Evolutionary conservation across 495 filamentous ascomycete genomes (phyloP).

Genomic region (Aspergillus egyptiacus): DNA sequence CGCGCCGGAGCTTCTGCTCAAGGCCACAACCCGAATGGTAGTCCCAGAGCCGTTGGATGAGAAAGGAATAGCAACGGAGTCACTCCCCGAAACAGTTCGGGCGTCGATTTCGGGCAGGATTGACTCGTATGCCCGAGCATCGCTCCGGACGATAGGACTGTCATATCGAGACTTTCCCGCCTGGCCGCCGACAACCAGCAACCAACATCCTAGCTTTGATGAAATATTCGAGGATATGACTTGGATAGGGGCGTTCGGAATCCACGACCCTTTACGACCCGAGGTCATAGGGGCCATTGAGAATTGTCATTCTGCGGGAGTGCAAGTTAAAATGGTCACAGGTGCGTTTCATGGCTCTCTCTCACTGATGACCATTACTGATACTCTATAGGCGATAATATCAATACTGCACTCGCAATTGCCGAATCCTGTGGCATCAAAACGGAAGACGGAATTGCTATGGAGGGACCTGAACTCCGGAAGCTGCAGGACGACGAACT

Average conservation of each 20-base stretch:
- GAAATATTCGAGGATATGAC: conserved; percentile 43
- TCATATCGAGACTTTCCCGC: conserved; percentile 56
- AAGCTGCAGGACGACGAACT: conserved; percentile 64
- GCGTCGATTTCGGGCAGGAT: not conserved
- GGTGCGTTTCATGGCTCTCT: conserved; percentile 41
- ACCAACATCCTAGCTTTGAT: conserved; percentile 51
- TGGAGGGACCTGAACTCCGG: conserved; percentile 82
- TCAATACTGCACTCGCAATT: conserved; percentile 69
- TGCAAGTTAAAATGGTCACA: conserved; percentile 86
- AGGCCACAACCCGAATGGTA: conserved; percentile 42
- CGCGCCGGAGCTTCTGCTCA: conserved; percentile 60
- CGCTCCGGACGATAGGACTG: conserved; percentile 58
- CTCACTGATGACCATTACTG: not conserved
- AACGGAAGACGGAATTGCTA: conserved; percentile 57
- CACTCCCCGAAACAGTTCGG: not conserved
- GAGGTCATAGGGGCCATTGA: conserved; percentile 72
- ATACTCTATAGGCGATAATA: not conserved
- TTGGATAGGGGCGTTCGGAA: conserved; percentile 58
- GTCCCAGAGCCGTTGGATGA: conserved; percentile 46
- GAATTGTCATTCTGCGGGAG: conserved; percentile 69
- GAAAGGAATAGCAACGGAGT: not conserved
- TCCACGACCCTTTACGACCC: conserved; percentile 61
- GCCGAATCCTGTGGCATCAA: conserved; percentile 90
- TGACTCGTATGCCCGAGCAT: conserved; percentile 25
- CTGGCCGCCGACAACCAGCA: conserved; percentile 54